Percentiles rank a stretch among this genome's conserved stretches.
Conservation (phyloP, 495 filamentous ascomycete species). For the Neurospora hispaniola region DNA sequence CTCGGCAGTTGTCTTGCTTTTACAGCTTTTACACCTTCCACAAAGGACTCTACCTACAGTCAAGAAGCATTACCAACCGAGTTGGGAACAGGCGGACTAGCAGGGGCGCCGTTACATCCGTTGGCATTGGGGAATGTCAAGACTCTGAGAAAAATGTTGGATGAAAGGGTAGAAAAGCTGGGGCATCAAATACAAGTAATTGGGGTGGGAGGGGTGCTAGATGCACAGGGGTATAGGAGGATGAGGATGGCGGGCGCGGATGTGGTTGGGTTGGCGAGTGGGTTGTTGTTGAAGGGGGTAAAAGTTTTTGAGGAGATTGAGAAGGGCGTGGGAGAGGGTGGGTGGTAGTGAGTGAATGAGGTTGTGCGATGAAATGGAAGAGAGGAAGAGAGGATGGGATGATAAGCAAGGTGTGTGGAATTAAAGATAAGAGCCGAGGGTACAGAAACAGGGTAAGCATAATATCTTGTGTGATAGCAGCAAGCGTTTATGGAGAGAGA, state of each 20-base stretch:
- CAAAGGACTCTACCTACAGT: neutral
- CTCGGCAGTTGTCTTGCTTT: conserved; percentile 55
- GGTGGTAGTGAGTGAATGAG: conserved; percentile 3
- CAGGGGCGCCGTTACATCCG: conserved; percentile 56
- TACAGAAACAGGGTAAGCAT: neutral
- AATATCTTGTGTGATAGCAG: neutral
- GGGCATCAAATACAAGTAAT: conserved; percentile 40
- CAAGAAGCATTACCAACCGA: conserved; percentile 17
- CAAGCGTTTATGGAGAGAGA: neutral
- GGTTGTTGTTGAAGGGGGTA: conserved; percentile 48
- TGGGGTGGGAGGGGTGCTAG: conserved; percentile 57
- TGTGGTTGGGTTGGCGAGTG: conserved; percentile 55
- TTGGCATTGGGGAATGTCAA: conserved; percentile 63
- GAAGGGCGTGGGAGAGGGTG: conserved; percentile 7
- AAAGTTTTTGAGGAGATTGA: conserved; percentile 48
- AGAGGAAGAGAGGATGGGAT: neutral
- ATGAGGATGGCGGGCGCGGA: conserved; percentile 54
- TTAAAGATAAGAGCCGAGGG: neutral
- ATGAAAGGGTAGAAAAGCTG: conserved; percentile 27
- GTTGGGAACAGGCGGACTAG: conserved; percentile 53
- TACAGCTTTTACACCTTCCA: neutral
- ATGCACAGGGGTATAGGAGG: conserved; percentile 44
- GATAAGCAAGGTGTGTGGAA: neutral
- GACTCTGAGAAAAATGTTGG: conserved; percentile 45
- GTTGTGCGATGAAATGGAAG: neutral